These are phyloP conservation scores for Taphrina confusa DNA, from an alignment of 1,139 yeast species.

Conservation along the genomic window DNA sequence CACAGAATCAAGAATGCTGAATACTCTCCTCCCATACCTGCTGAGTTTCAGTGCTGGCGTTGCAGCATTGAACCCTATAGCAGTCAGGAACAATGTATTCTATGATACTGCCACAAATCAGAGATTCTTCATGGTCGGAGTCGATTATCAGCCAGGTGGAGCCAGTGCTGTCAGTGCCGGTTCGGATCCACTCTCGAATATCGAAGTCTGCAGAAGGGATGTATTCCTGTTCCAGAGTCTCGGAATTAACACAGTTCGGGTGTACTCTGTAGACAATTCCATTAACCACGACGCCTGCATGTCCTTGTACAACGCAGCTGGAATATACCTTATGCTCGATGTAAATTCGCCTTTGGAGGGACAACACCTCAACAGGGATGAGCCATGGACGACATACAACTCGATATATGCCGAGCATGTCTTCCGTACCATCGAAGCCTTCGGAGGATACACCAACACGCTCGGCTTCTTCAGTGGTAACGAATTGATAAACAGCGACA, in stretches of 20 bases:
- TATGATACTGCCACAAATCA: slow-evolving; percentile 37
- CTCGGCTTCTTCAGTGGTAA: slow-evolving; percentile 93
- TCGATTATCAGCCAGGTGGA: slow-evolving; percentile 76
- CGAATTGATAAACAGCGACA: slow-evolving; percentile 81
- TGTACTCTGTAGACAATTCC: slow-evolving; percentile 53
- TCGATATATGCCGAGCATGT: slow-evolving; percentile 68
- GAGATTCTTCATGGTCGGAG: slow-evolving; percentile 53
- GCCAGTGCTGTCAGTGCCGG: slow-evolving; percentile 57
- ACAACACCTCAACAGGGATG: slow-evolving; percentile 69
- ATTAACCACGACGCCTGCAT: slow-evolving; percentile 84
- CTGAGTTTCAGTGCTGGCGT: slow-evolving; percentile 7
- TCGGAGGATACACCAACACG: slow-evolving; percentile 77
- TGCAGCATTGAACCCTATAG: slow-evolving; percentile 32
- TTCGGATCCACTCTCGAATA: slow-evolving; percentile 73
- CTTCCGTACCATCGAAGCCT: slow-evolving; percentile 78
- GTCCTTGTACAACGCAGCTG: slow-evolving; percentile 81
- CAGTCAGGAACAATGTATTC: slow-evolving; percentile 36
- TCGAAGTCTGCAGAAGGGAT: slow-evolving; percentile 74
- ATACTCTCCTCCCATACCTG: neutral
- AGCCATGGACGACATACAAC: slow-evolving; percentile 66
- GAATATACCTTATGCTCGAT: slow-evolving; percentile 82
- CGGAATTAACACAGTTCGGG: slow-evolving; percentile 73
- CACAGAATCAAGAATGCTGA: neutral
- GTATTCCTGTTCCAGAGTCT: slow-evolving; percentile 72
- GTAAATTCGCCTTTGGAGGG: slow-evolving; percentile 74